Conservation (phyloP, 805 yeast genomes). For the Schizosaccharomyces lindneri region DNA sequence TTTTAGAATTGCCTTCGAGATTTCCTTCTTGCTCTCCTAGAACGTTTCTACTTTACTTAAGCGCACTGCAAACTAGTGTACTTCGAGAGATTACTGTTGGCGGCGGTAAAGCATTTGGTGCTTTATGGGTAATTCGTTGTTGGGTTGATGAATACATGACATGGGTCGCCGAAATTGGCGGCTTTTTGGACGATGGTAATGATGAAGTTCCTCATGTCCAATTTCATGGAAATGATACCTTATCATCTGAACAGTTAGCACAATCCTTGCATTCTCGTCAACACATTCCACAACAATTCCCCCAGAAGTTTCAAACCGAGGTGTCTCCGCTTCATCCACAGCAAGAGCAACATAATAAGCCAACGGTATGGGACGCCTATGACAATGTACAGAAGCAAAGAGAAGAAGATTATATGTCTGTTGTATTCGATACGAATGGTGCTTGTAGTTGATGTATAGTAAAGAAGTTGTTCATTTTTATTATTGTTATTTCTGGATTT, state of each 20-base stretch:
- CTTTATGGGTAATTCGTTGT: slow-evolving; percentile 55
- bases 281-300: not conserved
- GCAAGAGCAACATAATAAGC: not conserved
- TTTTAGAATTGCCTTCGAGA: slow-evolving; percentile 20
- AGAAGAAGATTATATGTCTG: not conserved
- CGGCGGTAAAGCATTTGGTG: slow-evolving; percentile 35
- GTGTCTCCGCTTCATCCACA: not conserved
- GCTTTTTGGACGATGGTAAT: slow-evolving; percentile 9
- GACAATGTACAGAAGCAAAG: not conserved
- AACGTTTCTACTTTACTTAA: slow-evolving; percentile 27
- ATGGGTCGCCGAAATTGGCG: slow-evolving; percentile 32
- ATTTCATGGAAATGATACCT: not conserved
- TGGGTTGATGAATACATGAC: slow-evolving; percentile 54
- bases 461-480: not conserved
- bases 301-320: not conserved
- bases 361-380: not conserved
- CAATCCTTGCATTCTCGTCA: not conserved
- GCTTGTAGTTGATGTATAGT: not conserved
- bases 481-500: too few species aligned
- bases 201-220: not conserved
- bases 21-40: slow-evolving; percentile 31
- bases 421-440: not conserved
- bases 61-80: slow-evolving; percentile 31
- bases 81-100: slow-evolving; percentile 35
- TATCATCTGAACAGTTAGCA: not conserved